Evolutionary conservation across 371 early-diverging fungal genomes (phyloP), one percentile per base, ranked within the genome.

Genomic region (Apophysomyces elegans): DNA sequence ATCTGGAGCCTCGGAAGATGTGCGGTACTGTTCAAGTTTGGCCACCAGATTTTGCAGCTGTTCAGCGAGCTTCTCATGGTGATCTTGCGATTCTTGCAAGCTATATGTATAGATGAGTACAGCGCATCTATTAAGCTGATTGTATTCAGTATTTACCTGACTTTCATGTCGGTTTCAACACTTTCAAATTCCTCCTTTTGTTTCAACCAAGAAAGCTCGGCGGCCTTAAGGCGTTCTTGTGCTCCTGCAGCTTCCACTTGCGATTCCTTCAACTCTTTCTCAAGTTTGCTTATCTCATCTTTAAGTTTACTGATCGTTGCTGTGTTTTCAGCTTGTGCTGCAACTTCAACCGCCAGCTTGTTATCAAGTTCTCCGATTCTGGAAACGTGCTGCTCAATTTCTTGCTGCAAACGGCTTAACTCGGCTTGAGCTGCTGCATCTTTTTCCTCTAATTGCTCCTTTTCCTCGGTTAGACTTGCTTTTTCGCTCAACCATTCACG

Each of bases 151-250:
- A 26, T 59, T 37, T 64, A 64, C 64, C 45, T 64, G 14, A 61
- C 44, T 61, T 64, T 69, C 64, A 60, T 61, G 6, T 71, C 71
- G 18, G 58, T 56, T 39, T 71, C 56, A 35, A 60, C 35, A 14
- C 32, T 56, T 16, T 62, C 70, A 36, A 57, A 65, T 63, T 70
- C 63, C 58, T 65, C 70, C 46, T 62, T 61, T 9, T 70, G 63
- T 32, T 58, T 58, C 37, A 54, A 47, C 50, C 60, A 63, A 0
- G 65, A 62, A 8, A 59, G 32, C 39, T 70, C 70, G n/a, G 61
- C 62, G 13, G 47, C 37, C n/a, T 56, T 35, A 8, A 70, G 59
- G 11, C 66, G 65, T 37, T 59, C 66, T 54, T 65, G 70, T 11
- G 58, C 56, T 18, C 54, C 36, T 21, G 37, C 37, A 0, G 56